These are phyloP conservation scores for Sporothrix humicola DNA, from an alignment of 2,329 filamentous ascomycete genomes.

Conservation along the genomic window DNA sequence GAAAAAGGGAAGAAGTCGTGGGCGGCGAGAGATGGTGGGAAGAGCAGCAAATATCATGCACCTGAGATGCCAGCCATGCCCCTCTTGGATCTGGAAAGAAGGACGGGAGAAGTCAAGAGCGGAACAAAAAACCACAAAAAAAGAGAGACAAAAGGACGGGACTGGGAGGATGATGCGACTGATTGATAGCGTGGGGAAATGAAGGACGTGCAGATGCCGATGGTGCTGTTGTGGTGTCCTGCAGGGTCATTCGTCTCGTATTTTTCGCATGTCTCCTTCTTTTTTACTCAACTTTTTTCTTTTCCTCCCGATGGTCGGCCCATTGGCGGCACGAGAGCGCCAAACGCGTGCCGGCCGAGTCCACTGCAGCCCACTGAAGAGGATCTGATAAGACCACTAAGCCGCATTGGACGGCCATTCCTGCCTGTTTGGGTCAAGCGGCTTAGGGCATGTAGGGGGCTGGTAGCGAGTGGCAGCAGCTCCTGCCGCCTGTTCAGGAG, in stretches of 20 bases:
- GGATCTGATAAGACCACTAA: conserved; percentile 30
- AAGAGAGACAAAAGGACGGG: not conserved
- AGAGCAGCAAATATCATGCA: not conserved
- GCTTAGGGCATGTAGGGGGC: not conserved
- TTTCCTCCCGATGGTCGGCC: conserved; percentile 15
- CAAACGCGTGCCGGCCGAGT: conserved; percentile 11
- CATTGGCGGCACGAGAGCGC: conserved; percentile 12
- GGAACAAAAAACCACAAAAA: too few species aligned
- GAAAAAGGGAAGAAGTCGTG: not conserved
- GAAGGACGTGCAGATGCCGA: not conserved
- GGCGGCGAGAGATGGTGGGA: not conserved
- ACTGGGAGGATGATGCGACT: not conserved
- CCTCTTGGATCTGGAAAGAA: not conserved
- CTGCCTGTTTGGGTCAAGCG: conserved; percentile 2
- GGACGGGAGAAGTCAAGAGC: not conserved
- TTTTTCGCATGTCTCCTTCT: not conserved
- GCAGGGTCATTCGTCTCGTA: not conserved
- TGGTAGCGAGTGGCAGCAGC: too few species aligned
- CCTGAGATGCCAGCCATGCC: not conserved
- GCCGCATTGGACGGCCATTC: not conserved
- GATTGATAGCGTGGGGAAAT: conserved; percentile 24
- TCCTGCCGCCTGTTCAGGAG: not conserved
- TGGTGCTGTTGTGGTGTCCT: not conserved
- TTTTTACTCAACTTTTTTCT: not conserved
- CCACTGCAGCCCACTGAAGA: not conserved